Percentiles rank a stretch among this genome's conserved stretches.
Conservation (phyloP, 1,284 basidiomycete genomes). For the Heterobasidion occidentale region DNA sequence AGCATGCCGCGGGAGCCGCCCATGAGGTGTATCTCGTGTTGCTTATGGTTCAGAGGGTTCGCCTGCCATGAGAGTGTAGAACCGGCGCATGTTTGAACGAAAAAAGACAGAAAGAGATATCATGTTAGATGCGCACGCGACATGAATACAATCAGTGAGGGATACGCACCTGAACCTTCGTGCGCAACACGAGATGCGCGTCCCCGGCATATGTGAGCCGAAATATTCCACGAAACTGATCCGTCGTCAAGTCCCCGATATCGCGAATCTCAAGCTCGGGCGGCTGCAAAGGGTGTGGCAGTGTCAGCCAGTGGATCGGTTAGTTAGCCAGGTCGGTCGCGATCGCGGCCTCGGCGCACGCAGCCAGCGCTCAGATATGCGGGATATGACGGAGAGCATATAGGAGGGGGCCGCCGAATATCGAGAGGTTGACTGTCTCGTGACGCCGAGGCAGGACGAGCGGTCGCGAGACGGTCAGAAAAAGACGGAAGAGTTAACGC, state of each 20-base stretch:
- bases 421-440: too few relatives aligned
- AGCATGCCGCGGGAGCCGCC: constrained; percentile 76
- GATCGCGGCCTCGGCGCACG: too few relatives aligned
- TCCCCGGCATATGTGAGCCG: constrained; percentile 94
- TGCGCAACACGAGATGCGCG: constrained; percentile 92
- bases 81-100: background rate
- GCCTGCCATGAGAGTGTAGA: constrained; percentile 42
- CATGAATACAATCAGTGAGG: background rate
- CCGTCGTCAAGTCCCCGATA: constrained; percentile 93
- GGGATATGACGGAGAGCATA: too few relatives aligned
- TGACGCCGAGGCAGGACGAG: background rate
- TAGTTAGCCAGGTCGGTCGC: too few relatives aligned
- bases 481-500: constrained; percentile 16
- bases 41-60: constrained; percentile 91
- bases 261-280: constrained; percentile 97
- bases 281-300: constrained; percentile 44
- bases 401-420: too few relatives aligned
- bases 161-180: constrained; percentile 84
- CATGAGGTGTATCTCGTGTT: constrained; percentile 74
- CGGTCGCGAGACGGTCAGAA: too few relatives aligned
- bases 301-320: too few relatives aligned
- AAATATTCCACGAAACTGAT: constrained; percentile 97
- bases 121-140: background rate
- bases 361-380: too few relatives aligned
- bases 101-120: background rate